phyloP scores from a whole-genome alignment of 495 filamentous ascomycete species.

The Aspergillus mulundensis region DNA sequence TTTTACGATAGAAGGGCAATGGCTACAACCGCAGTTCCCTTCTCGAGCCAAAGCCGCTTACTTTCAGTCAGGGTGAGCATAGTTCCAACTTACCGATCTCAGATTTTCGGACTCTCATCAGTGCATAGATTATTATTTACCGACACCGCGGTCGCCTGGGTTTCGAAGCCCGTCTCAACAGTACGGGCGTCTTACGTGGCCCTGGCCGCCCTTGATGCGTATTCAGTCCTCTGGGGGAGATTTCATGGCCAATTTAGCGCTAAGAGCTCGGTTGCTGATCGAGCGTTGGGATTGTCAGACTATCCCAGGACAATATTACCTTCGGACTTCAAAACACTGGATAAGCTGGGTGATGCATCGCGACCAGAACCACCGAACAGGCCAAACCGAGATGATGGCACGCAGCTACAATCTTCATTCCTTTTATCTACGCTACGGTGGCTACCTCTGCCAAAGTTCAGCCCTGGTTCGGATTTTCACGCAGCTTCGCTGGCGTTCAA shows the following conservation, averaged over 20 bases:
- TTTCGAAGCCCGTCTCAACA: constrained; percentile 38
- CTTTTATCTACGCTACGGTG: constrained; percentile 34
- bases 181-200: constrained; percentile 33
- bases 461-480: constrained; percentile 35
- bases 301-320: constrained; percentile 11
- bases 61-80: constrained; percentile 53
- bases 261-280: constrained; percentile 12
- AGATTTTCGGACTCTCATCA: constrained; percentile 11
- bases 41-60: constrained; percentile 56
- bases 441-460: constrained; percentile 35
- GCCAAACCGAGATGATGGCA: constrained; percentile 16
- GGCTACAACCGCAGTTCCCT: constrained; percentile 60
- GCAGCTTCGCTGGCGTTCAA: constrained; percentile 52
- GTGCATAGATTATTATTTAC: constrained; percentile 49
- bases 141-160: constrained; percentile 48
- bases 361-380: constrained; percentile 24
- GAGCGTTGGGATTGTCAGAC: constrained; percentile 14
- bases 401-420: constrained; percentile 30
- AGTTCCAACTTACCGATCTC: not conserved
- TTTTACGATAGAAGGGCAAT: constrained; percentile 45
- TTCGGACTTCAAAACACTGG: constrained; percentile 17
- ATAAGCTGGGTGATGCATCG: constrained; percentile 21
- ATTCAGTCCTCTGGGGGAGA: constrained; percentile 27
- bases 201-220: constrained; percentile 37
- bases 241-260: constrained; percentile 28